Percentiles rank a stretch among this genome's conserved stretches.
These are phyloP conservation scores for Polymyxa betae DNA, from an alignment of 208 protist genomes.

Conservation along the genomic window DNA sequence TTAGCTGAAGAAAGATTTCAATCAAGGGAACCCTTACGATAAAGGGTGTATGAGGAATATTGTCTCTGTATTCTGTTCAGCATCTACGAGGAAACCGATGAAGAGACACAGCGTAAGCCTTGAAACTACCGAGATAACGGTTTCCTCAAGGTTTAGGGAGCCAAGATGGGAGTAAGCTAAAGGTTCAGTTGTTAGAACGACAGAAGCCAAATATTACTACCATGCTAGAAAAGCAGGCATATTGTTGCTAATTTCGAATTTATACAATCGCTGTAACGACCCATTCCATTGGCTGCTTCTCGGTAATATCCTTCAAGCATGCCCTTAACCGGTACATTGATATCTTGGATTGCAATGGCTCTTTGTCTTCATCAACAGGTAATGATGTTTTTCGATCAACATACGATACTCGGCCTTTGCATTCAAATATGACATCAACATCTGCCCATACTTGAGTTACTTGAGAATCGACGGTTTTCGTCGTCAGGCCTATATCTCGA, in stretches of 20 bases:
- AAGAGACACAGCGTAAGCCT: no score
- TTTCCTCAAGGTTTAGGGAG: no score
- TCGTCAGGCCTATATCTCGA: not conserved
- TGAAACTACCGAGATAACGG: no score
- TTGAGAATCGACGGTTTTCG: not conserved
- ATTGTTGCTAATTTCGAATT: not conserved
- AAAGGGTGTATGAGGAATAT: not conserved
- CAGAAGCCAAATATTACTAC: no score
- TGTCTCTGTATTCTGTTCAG: not conserved
- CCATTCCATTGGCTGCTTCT: not conserved
- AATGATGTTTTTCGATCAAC: constrained; percentile 2
- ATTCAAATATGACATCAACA: constrained; percentile 33
- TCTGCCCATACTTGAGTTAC: not conserved
- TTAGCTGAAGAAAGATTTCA: not conserved
- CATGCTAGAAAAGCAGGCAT: not conserved
- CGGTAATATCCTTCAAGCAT: not conserved
- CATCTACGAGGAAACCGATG: no score
- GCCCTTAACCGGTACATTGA: constrained; percentile 23
- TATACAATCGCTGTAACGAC: constrained; percentile 30
- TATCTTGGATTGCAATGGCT: not conserved
- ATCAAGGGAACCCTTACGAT: not conserved
- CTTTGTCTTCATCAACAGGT: not conserved
- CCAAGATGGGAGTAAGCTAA: no score
- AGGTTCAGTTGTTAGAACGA: no score
- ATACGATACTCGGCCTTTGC: not conserved